Conservation (phyloP, 164 flowering plant genomes). For the Vitis cinerea region DNA sequence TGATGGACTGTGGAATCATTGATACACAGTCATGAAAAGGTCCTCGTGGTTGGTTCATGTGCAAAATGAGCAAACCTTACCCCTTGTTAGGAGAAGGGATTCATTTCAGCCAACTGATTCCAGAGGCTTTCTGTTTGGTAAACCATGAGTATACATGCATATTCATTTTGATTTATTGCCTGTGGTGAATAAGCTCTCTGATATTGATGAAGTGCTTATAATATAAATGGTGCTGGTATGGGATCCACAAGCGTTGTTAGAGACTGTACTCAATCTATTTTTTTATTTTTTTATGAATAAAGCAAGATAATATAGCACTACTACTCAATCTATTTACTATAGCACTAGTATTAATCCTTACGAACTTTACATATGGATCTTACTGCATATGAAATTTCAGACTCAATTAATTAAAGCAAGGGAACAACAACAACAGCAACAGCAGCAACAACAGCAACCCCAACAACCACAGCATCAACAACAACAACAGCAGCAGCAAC, state of each 20-base stretch:
- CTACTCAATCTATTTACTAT: too few relatives aligned
- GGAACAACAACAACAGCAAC: conserved; percentile 63
- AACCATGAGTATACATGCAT: background rate
- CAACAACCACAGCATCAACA: conserved; percentile 55
- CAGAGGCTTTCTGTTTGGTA: background rate
- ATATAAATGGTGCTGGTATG: background rate
- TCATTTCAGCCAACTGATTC: background rate
- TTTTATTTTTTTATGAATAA: background rate
- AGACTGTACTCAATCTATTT: background rate
- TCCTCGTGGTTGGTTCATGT: too few relatives aligned
- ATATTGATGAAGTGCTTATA: background rate
- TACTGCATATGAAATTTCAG: conserved; percentile 21
- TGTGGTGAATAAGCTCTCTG: background rate
- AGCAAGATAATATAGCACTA: background rate
- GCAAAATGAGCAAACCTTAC: too few relatives aligned
- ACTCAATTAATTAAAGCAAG: conserved; percentile 65
- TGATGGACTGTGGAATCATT: too few relatives aligned
- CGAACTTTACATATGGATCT: background rate
- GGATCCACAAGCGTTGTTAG: background rate
- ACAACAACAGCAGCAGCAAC: conserved; percentile 57
- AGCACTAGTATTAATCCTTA: too few relatives aligned
- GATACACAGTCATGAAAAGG: too few relatives aligned
- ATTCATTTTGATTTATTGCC: background rate
- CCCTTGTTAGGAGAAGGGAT: background rate
- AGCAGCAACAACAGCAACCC: conserved; percentile 34